Percentiles rank a stretch among this genome's conserved stretches.
phyloP scores from a whole-genome alignment of 2,329 filamentous ascomycete genomes.

The Anthostomella pinea region DNA sequence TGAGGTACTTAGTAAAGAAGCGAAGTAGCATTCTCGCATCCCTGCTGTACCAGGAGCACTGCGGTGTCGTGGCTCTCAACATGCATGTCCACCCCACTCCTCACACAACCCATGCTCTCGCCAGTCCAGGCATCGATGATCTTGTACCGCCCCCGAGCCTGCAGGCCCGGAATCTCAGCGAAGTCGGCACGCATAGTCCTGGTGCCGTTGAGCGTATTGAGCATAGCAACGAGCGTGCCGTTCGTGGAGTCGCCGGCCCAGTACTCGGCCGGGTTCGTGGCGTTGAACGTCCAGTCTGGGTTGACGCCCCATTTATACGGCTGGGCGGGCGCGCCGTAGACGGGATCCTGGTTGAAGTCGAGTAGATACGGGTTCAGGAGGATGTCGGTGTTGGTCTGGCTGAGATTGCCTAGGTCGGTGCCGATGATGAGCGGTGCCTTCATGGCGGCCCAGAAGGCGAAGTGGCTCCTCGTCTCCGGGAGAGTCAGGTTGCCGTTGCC shows the following conservation, averaged over 20 bases:
- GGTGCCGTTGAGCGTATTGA: conserved; percentile 40
- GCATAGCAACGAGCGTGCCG: conserved; percentile 45
- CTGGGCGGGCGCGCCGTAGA: conserved; percentile 39
- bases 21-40: too few species aligned
- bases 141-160: conserved; percentile 29
- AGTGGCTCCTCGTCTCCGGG: conserved; percentile 47
- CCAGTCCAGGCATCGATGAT: conserved; percentile 48
- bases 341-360: conserved; percentile 45
- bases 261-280: conserved; percentile 46
- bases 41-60: too few species aligned
- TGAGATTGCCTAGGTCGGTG: conserved; percentile 37
- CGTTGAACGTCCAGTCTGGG: conserved; percentile 47
- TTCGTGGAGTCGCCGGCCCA: conserved; percentile 43
- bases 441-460: conserved; percentile 50
- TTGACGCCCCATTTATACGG: conserved; percentile 50
- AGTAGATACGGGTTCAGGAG: conserved; percentile 40
- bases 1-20: too few species aligned
- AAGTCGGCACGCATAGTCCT: conserved; percentile 38
- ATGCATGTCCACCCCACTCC: too few species aligned
- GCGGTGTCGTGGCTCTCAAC: too few species aligned
- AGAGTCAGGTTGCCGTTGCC: conserved; percentile 46
- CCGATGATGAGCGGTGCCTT: conserved; percentile 51
- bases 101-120: conserved; percentile 36
- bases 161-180: conserved; percentile 42
- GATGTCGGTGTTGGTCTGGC: conserved; percentile 35